Evolutionary conservation across 345 rosid genomes (phyloP).

Genomic region (Pseudoturritis turrita): DNA sequence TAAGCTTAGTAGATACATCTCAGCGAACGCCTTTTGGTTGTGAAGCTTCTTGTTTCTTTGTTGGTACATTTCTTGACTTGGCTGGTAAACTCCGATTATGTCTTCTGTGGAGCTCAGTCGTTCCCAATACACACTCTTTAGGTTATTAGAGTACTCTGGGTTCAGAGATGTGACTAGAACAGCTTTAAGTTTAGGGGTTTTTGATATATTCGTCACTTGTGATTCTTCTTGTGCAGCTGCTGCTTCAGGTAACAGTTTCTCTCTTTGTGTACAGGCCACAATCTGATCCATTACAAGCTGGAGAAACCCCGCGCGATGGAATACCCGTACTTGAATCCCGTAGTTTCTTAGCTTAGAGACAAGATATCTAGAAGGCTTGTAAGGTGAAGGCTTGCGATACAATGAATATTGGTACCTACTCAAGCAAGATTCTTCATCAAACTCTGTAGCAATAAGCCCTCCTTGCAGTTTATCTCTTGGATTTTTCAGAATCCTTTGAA

Average conservation of each 20-base stretch:
- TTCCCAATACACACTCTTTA: conserved; percentile 13
- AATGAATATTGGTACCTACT: conserved; percentile 28
- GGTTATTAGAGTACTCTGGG: conserved; percentile 6
- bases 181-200: conserved; percentile 16
- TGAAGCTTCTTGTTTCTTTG: conserved; percentile 14
- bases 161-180: conserved; percentile 33
- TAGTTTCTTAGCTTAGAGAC: conserved; percentile 34
- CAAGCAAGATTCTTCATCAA: conserved; percentile 25
- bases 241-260: conserved; percentile 24
- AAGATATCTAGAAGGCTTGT: conserved; percentile 26
- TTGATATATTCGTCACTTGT: not conserved
- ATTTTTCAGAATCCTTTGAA: not conserved
- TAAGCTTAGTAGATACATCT: conserved; percentile 32
- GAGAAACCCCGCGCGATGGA: not conserved
- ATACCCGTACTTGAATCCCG: conserved; percentile 32
- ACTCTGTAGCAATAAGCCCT: conserved; percentile 30
- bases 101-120: conserved; percentile 14
- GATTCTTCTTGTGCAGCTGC: not conserved
- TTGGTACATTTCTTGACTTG: conserved; percentile 25
- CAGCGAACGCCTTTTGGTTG: conserved; percentile 30
- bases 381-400: conserved; percentile 29
- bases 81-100: conserved; percentile 23
- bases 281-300: conserved; percentile 25
- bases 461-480: conserved; percentile 22
- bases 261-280: conserved; percentile 12